Conservation (phyloP, 2,329 filamentous ascomycete species). For the Harringtonia aguacate region DNA sequence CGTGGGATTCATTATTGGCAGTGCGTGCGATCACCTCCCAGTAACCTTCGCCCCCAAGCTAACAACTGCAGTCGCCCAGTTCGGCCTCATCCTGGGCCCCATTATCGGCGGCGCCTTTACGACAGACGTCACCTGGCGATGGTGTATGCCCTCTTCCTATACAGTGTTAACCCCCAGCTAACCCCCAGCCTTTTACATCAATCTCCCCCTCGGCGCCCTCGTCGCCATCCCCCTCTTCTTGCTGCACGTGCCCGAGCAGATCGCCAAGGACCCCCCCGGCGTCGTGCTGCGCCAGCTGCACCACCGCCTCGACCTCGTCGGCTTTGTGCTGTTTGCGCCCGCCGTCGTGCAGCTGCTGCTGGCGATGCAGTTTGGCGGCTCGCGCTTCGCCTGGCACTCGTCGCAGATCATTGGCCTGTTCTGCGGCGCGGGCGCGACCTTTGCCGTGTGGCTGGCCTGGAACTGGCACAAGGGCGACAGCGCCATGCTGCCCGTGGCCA, state of each 20-base stretch:
- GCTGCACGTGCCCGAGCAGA: constrained; percentile 25
- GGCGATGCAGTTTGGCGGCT: constrained; percentile 32
- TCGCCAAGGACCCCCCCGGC: constrained; percentile 18
- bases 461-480: constrained; percentile 20
- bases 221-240: constrained; percentile 21
- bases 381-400: constrained; percentile 27
- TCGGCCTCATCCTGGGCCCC: constrained; percentile 35
- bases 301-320: constrained; percentile 28
- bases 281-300: constrained; percentile 15
- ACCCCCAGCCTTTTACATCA: constrained; percentile 30
- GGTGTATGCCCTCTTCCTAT: constrained; percentile 20
- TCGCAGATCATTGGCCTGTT: constrained; percentile 31
- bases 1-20: constrained; percentile 15
- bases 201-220: constrained; percentile 30
- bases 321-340: constrained; percentile 31
- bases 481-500: constrained; percentile 18
- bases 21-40: constrained; percentile 3
- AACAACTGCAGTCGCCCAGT: constrained; percentile 20
- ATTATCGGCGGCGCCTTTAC: constrained; percentile 33
- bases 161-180: no score
- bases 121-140: constrained; percentile 29
- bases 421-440: constrained; percentile 21
- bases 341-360: constrained; percentile 30
- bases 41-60: background rate
- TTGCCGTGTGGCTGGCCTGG: constrained; percentile 33